phyloP scores from a whole-genome alignment of 2,329 filamentous ascomycete species.

The Clarireedia sp. region DNA sequence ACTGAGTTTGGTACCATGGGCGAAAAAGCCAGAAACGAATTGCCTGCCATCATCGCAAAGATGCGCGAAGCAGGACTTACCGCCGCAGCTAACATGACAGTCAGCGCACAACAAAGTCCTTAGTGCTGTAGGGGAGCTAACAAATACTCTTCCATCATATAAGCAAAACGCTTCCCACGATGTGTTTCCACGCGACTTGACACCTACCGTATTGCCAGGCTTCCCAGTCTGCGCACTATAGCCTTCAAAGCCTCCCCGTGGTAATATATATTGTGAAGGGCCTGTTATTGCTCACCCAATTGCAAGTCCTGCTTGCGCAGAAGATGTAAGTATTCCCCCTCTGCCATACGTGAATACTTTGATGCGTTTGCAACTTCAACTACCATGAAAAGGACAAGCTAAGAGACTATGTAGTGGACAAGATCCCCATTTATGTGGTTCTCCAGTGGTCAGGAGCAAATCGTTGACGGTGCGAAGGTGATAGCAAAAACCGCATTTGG shows the following conservation, averaged over 20 bases:
- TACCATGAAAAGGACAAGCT: too few species aligned
- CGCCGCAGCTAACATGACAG: background rate
- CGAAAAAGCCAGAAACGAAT: too few species aligned
- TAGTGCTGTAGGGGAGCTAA: background rate
- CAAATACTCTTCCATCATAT: background rate
- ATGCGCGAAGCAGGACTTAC: background rate
- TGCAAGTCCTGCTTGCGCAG: background rate
- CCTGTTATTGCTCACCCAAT: background rate
- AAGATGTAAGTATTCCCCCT: background rate
- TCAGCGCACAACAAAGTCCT: background rate
- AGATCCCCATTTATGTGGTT: conserved; percentile 5
- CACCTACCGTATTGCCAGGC: background rate
- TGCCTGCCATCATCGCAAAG: background rate
- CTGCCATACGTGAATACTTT: too few species aligned
- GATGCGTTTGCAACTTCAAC: too few species aligned
- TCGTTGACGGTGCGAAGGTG: background rate
- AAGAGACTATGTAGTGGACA: background rate
- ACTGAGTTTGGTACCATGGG: too few species aligned
- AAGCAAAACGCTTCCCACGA: background rate
- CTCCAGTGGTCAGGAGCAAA: background rate
- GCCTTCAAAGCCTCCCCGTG: background rate
- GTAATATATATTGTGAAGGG: background rate
- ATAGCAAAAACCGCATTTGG: background rate
- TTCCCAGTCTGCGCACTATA: conserved; percentile 1
- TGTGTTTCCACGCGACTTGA: background rate